Base-by-base conservation (phyloP, 1,284 basidiomycete genomes). In the Amylostereum chailletii region DNA sequence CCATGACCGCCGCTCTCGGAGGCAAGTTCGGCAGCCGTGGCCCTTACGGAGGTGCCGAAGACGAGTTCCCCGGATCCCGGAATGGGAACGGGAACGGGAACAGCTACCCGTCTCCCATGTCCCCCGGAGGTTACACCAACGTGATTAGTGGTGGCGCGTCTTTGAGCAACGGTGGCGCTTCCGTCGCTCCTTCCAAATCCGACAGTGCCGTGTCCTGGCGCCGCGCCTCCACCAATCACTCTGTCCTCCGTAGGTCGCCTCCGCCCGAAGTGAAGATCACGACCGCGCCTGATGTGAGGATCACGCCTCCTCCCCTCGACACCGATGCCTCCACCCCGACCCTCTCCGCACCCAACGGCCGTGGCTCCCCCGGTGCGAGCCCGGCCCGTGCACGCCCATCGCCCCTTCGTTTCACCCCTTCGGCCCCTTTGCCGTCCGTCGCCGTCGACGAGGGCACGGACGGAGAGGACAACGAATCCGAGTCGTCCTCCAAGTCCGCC, bases 191-290 rank as follows among this genome's bases (percentile, higher is more conserved):
- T 19, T 87, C 85, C 60, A 89, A 88, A 67, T 86, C 86, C 3
- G 86, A 90, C 60, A 65, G 76, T 38, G 87, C 78, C 44, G 69
- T 77, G 26, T 87, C 83, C 48, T 90, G 87, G 87, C 76, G 87
- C 59, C 83, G 88, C 45, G 76, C 76, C 46, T 78, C 76, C 19
- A 76, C 75, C 58, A 82, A 77, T 60, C 78, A 86, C 64, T 86
- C 85, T 19, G 79, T 82, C 26, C 70, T 86, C 50, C 77, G 71
- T 52, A 76, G 75, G n/a, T 76, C 82, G 60, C 83, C 84, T 53
- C 64, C 76, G 34, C 68, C 74, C 31, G 79, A 81, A 5, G 79
- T 44, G 34, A 52, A 52, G 37, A 11, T 48, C n/a, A 48, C 46
- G n/a, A 9, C 47, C 27, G 50, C 81, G 27, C 81, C 82, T 4